Base-by-base conservation (phyloP, 2,329 filamentous ascomycete species). In the Aspergillus flavus region DNA sequence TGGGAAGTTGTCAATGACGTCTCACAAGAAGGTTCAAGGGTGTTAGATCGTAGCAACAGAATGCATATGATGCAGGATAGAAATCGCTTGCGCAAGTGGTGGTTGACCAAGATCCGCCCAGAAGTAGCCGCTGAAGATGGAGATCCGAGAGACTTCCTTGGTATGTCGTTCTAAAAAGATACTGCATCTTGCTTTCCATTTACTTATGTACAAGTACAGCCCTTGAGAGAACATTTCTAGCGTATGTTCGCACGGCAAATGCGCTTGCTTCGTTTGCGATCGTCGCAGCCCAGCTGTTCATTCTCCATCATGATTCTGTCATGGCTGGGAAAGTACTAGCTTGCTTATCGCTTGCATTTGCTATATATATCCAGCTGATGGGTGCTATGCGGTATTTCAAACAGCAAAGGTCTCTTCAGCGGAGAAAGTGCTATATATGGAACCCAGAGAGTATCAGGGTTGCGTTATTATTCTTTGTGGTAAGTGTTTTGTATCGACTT, bases 161-260 rank as follows among this genome's bases (percentile, higher is more conserved):
- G 52, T 55, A 32, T 36, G 32, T 26, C 39, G 0, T 41, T 41
- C 2, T 3, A 19, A 41, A n/a, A 41, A 41, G 39, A 19, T 41
- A 9, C 16, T n/a, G 16, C 19, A 50, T 26, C 46, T 30, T 48
- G 11, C 9, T n/a, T 28, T 28, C 50, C 16, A 34, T 14, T 39
- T 39, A 55, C 52, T 55, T 16, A 39, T n/a, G 16, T 39, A n/a
- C 12, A 26, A 16, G 16, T 12, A 36, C 9, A 55, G 52, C 52
- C 19, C 30, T 55, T n/a, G 52, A 55, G 21, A 36, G 52, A 55
- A 55, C 52, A 16, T 55, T 39, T 19, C 52, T 55, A 55, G 52
- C 52, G 12, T 55, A 55, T 55, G 34, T 39, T 39, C 52, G 52
- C 7, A 55, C 52, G 52, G 52, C n/a, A 39, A 55, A 55, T 55